These are phyloP conservation scores for Ramalina intermedia DNA, from an alignment of 495 filamentous ascomycete genomes.

Conservation along the genomic window DNA sequence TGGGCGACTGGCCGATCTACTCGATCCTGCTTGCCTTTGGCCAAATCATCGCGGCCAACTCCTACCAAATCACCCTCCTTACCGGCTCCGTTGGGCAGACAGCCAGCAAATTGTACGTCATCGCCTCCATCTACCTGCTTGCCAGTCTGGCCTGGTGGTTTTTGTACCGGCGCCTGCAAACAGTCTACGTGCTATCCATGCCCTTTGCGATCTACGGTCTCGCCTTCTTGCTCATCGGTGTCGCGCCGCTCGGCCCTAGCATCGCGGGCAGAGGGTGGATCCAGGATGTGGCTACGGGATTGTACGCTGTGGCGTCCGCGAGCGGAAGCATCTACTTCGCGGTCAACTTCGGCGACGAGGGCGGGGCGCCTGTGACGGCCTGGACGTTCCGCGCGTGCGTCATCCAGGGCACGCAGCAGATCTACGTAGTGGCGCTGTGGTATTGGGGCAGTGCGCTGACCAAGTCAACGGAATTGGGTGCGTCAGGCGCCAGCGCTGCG, in stretches of 20 bases:
- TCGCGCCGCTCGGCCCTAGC: conserved; percentile 26
- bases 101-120: conserved; percentile 44
- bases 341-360: conserved; percentile 51
- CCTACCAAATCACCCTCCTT: conserved; percentile 51
- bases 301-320: conserved; percentile 44
- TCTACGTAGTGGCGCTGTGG: conserved; percentile 47
- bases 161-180: conserved; percentile 38
- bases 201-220: conserved; percentile 43
- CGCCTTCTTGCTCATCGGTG: conserved; percentile 45
- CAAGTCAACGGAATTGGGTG: conserved; percentile 10
- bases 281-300: conserved; percentile 39
- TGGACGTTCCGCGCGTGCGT: conserved; percentile 50
- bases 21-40: conserved; percentile 51
- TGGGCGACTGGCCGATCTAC: conserved; percentile 59
- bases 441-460: conserved; percentile 41
- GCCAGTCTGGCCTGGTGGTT: conserved; percentile 46
- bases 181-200: conserved; percentile 37
- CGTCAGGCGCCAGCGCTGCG: conserved; percentile 14
- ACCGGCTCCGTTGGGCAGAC: conserved; percentile 42
- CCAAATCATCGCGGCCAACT: conserved; percentile 51
- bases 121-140: conserved; percentile 44
- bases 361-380: conserved; percentile 37
- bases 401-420: conserved; percentile 50
- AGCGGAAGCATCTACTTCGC: conserved; percentile 46
- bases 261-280: conserved; percentile 29